These are phyloP conservation scores for Cutaneotrichosporon sp. DNA, from an alignment of 1,284 basidiomycete species.

Conservation along the genomic window DNA sequence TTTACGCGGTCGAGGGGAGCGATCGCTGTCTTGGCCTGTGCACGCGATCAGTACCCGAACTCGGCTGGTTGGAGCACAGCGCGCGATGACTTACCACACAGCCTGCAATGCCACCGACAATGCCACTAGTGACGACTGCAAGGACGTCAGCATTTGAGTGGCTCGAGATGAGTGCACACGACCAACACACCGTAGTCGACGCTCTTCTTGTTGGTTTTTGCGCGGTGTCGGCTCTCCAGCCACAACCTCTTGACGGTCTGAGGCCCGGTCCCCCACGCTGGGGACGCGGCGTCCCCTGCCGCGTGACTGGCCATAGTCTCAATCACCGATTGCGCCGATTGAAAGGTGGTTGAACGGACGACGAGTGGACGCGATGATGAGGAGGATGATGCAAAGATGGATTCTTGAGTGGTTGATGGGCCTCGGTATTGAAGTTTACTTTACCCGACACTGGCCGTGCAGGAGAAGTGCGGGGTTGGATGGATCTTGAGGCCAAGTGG, in stretches of 20 bases:
- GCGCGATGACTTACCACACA: conserved; percentile 70
- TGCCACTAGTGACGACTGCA: conserved; percentile 58
- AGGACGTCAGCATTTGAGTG: conserved; percentile 5
- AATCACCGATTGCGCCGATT: not conserved
- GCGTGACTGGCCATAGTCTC: conserved; percentile 20
- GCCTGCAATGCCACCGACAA: conserved; percentile 90
- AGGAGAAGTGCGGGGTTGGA: not conserved
- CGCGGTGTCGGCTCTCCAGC: conserved; percentile 57
- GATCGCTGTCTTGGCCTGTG: conserved; percentile 90
- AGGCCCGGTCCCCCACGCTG: conserved; percentile 18
- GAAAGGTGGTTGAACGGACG: not conserved
- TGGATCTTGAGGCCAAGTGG: no score
- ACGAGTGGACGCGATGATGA: not conserved
- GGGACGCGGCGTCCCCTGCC: conserved; percentile 25
- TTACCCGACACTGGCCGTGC: not conserved
- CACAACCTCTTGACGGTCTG: conserved; percentile 27
- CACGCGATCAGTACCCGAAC: not conserved
- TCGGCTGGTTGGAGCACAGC: conserved; percentile 5
- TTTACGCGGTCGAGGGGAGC: conserved; percentile 98
- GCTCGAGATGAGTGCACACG: conserved; percentile 9
- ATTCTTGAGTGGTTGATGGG: not conserved
- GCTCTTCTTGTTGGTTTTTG: conserved; percentile 64
- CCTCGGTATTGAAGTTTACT: not conserved
- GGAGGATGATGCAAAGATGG: conserved; percentile 1
- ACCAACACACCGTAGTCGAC: conserved; percentile 61